Percentiles rank a stretch among this genome's conserved stretches.
Conservation (phyloP, 768 basidiomycete species). For the Trametes cingulata region DNA sequence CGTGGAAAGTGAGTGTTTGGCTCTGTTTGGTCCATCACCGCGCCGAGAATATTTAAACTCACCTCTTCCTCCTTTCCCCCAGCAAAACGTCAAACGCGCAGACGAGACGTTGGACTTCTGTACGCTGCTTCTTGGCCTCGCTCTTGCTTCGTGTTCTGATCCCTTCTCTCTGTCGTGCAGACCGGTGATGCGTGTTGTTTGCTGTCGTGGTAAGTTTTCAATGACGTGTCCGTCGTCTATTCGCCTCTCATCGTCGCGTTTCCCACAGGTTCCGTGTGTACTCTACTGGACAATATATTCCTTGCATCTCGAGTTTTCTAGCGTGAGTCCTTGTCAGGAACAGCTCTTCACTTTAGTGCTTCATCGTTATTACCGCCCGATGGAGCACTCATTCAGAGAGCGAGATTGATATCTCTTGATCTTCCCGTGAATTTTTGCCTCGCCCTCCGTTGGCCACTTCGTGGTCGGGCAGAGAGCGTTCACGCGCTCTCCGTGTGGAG, state of each 20-base stretch:
- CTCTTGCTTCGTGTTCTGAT: not conserved
- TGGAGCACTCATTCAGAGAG: constrained; percentile 85
- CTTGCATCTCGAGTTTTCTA: constrained; percentile 17
- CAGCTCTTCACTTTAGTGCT: constrained; percentile 89
- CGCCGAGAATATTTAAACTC: constrained; percentile 31
- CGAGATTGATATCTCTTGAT: constrained; percentile 48
- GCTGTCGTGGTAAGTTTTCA: constrained; percentile 39
- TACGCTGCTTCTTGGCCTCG: constrained; percentile 34
- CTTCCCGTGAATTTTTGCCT: constrained; percentile 43
- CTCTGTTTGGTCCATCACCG: constrained; percentile 41
- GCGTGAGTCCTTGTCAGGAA: not conserved
- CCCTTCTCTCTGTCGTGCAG: constrained; percentile 28
- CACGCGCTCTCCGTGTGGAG: constrained; percentile 31
- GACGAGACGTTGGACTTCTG: constrained; percentile 99
- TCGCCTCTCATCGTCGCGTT: constrained; percentile 18
- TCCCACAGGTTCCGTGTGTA: constrained; percentile 33
- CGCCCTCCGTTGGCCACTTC: constrained; percentile 26
- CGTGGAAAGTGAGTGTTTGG: constrained; percentile 93
- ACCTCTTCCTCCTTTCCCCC: constrained; percentile 35
- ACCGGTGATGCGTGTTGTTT: constrained; percentile 38
- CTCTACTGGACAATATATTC: constrained; percentile 37
- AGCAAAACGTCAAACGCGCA: constrained; percentile 95
- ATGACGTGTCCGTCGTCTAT: constrained; percentile 17
- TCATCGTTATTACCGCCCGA: constrained; percentile 56
- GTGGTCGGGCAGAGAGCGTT: constrained; percentile 28